Conservation (phyloP, 164 flowering plant species). For the Piper betle region DNA sequence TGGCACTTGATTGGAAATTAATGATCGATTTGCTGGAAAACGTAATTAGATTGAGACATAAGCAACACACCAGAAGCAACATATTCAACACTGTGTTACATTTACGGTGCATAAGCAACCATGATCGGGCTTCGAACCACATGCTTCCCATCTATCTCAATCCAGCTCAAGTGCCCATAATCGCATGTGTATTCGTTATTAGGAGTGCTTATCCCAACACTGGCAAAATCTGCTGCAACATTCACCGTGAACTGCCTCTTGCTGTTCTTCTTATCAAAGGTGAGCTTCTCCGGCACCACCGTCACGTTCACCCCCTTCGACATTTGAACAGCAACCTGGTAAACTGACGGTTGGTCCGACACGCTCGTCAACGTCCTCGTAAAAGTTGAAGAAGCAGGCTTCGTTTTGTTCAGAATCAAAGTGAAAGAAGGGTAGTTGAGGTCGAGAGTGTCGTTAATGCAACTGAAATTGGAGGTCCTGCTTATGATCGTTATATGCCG, state of each 20-base stretch:
- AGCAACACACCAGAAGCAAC: no score
- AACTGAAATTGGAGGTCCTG: not conserved
- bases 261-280: constrained; percentile 2
- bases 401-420: constrained; percentile 13
- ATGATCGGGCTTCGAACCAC: constrained; percentile 17
- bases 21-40: no score
- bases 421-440: constrained; percentile 21
- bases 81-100: no score
- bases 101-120: not conserved
- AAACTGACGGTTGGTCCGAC: constrained; percentile 7
- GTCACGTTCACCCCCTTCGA: constrained; percentile 19
- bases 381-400: constrained; percentile 13
- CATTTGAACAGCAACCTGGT: constrained; percentile 10
- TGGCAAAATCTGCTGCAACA: constrained; percentile 14
- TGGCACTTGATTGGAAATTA: no score
- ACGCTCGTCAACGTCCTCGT: constrained; percentile 21
- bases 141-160: constrained; percentile 21
- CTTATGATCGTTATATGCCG: constrained; percentile 16
- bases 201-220: not conserved
- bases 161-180: constrained; percentile 22
- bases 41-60: no score
- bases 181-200: constrained; percentile 11
- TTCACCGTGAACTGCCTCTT: constrained; percentile 7
- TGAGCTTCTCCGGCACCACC: constrained; percentile 11
- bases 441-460: not conserved